Conservation (phyloP, 805 yeast genomes). For the Candida multigemmis region DNA sequence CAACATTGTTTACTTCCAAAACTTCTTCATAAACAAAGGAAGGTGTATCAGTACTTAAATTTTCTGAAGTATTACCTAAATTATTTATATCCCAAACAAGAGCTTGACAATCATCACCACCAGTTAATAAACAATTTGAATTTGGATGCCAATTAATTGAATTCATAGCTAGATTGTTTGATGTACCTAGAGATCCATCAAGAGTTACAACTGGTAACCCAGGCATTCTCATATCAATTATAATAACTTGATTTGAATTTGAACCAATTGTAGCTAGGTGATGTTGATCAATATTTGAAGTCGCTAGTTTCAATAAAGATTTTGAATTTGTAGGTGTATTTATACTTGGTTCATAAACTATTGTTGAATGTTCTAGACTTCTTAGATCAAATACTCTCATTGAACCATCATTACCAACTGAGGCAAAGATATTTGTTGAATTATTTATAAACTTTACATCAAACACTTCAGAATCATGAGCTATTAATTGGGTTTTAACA, state of each 20-base stretch:
- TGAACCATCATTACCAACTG: slow-evolving; percentile 94
- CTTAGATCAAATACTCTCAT: slow-evolving; percentile 88
- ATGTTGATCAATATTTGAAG: slow-evolving; percentile 75
- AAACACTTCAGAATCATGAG: slow-evolving; percentile 91
- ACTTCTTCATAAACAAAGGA: slow-evolving; percentile 49
- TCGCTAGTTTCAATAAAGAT: slow-evolving; percentile 68
- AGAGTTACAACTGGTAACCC: slow-evolving; percentile 70
- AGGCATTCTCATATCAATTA: slow-evolving; percentile 82
- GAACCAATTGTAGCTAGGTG: slow-evolving; percentile 76
- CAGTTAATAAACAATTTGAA: slow-evolving; percentile 48
- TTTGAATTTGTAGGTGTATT: slow-evolving; percentile 18
- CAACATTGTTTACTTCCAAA: slow-evolving; percentile 66
- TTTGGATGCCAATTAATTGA: slow-evolving; percentile 80
- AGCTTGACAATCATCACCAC: slow-evolving; percentile 71
- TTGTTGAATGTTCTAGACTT: slow-evolving; percentile 86
- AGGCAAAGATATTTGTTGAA: slow-evolving; percentile 71
- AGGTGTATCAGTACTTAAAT: slow-evolving; percentile 13
- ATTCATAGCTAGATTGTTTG: slow-evolving; percentile 59
- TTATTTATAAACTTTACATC: slow-evolving; percentile 81
- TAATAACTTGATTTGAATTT: slow-evolving; percentile 52
- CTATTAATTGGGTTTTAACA: slow-evolving; percentile 89
- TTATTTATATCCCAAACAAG: slow-evolving; percentile 54
- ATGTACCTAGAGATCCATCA: slow-evolving; percentile 41
- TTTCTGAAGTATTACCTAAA: slow-evolving; percentile 7
- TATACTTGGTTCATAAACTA: slow-evolving; percentile 70